Percentiles rank a stretch among this genome's conserved stretches.
Conservation (phyloP, 2,329 filamentous ascomycete species). For the Cercospora nicotianae region DNA sequence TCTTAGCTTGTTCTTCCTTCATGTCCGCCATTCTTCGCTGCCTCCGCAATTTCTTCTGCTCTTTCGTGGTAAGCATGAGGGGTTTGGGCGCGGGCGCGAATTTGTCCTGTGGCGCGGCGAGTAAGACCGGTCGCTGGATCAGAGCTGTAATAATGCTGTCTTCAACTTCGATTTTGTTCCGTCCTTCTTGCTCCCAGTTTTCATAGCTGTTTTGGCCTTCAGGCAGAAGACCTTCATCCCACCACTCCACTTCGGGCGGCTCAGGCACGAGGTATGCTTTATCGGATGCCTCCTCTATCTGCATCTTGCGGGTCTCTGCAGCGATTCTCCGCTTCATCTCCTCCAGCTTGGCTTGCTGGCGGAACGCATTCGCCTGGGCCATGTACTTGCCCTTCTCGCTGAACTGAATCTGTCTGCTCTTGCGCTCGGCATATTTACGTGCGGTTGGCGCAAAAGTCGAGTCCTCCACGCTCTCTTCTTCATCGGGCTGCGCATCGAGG, state of each 20-base stretch:
- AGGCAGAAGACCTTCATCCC: slow-evolving; percentile 84
- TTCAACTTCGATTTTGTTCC: slow-evolving; percentile 71
- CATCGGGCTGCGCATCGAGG: slow-evolving; percentile 49
- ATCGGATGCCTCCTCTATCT: slow-evolving; percentile 90
- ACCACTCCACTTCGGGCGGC: slow-evolving; percentile 93
- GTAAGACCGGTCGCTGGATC: slow-evolving; percentile 86
- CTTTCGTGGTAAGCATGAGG: slow-evolving; percentile 87
- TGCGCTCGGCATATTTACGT: slow-evolving; percentile 62
- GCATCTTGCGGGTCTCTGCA: slow-evolving; percentile 81
- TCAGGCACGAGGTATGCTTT: slow-evolving; percentile 77
- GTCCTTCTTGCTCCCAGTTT: slow-evolving; percentile 60
- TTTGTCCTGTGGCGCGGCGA: slow-evolving; percentile 89
- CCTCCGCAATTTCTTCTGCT: slow-evolving; percentile 86
- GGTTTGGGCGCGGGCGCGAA: slow-evolving; percentile 76
- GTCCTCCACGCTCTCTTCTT: slow-evolving; percentile 58
- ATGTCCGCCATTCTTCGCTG: slow-evolving; percentile 88
- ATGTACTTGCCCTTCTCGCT: slow-evolving; percentile 98
- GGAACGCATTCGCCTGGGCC: slow-evolving; percentile 83
- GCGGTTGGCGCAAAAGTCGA: slow-evolving; percentile 59
- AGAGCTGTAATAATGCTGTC: slow-evolving; percentile 88
- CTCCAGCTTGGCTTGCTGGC: slow-evolving; percentile 84
- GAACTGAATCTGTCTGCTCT: slow-evolving; percentile 78
- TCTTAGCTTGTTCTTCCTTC: slow-evolving; percentile 96
- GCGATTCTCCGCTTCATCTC: slow-evolving; percentile 94
- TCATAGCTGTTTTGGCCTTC: slow-evolving; percentile 67